phyloP scores from a whole-genome alignment of 257 asterid species.

The Solanum paucissectum region DNA sequence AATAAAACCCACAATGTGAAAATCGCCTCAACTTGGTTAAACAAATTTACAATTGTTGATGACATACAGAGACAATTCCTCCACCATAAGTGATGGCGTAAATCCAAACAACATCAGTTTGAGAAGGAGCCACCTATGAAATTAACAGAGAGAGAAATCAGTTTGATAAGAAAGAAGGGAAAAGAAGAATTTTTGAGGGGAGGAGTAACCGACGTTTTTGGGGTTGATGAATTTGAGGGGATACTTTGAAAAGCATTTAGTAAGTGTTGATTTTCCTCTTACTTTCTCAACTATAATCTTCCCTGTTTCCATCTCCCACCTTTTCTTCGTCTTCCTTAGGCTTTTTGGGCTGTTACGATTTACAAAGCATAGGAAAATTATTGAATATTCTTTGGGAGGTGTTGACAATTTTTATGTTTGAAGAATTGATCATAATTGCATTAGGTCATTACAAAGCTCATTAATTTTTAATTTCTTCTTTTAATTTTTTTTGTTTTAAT shows the following conservation, averaged over 20 bases:
- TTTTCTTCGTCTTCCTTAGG: neutral
- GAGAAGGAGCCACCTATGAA: slow-evolving; percentile 60
- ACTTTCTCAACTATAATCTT: slow-evolving; percentile 66
- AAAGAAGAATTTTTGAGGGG: neutral
- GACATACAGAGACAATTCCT: slow-evolving; percentile 77
- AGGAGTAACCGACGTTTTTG: slow-evolving; percentile 40
- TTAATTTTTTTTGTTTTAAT: too few relatives aligned
- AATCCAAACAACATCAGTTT: slow-evolving; percentile 86
- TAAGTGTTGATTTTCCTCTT: slow-evolving; percentile 56
- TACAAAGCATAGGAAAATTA: neutral
- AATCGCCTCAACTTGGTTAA: neutral
- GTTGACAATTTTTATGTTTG: neutral
- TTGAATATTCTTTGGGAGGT: too few relatives aligned
- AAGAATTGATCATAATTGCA: too few relatives aligned
- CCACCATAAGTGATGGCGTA: slow-evolving; percentile 89
- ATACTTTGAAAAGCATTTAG: slow-evolving; percentile 62
- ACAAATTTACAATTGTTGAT: neutral
- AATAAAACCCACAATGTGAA: neutral
- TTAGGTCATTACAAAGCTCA: too few relatives aligned
- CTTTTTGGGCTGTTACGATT: neutral
- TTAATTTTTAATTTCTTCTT: too few relatives aligned
- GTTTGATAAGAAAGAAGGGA: neutral
- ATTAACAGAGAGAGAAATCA: neutral
- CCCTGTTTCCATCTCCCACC: slow-evolving; percentile 56
- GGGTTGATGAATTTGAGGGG: slow-evolving; percentile 91